Evolutionary conservation across 805 yeast genomes (phyloP).

Genomic region (Candida hungchunana): DNA sequence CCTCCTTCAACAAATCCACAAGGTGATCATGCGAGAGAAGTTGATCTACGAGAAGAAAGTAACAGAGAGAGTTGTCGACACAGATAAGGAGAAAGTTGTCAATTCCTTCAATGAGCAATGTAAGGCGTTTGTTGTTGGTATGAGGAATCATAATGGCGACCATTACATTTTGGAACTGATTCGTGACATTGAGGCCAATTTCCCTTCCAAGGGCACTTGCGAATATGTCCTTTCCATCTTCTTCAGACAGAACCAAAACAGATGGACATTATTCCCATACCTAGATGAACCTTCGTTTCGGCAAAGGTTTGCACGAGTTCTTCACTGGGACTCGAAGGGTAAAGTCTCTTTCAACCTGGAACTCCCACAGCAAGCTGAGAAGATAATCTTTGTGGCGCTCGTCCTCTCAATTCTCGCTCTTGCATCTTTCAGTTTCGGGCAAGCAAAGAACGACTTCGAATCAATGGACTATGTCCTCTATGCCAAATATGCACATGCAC

Average conservation of each 20-base stretch:
- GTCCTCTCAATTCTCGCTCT: conserved; percentile 7
- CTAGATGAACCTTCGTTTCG: conserved; percentile 10
- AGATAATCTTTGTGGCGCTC: conserved; percentile 10
- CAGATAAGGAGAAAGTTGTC: conserved; percentile 5
- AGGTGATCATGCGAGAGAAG: conserved; percentile 13
- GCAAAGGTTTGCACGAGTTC: background rate
- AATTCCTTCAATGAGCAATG: conserved; percentile 9
- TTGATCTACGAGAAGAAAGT: conserved; percentile 3
- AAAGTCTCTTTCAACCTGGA: conserved; percentile 5
- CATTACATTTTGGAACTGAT: conserved; percentile 5
- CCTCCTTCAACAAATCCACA: conserved; percentile 12
- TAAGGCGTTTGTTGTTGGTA: conserved; percentile 10
- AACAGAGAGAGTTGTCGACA: background rate
- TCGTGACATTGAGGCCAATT: conserved; percentile 9
- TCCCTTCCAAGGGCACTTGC: conserved; percentile 4
- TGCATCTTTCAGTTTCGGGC: conserved; percentile 10
- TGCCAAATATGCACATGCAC: conserved; percentile 13
- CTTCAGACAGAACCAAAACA: conserved; percentile 11
- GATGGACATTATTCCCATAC: conserved; percentile 14
- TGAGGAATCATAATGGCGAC: conserved; percentile 8
- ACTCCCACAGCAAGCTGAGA: conserved; percentile 2
- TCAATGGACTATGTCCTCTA: conserved; percentile 9
- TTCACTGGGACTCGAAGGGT: conserved; percentile 6
- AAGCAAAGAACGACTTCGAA: conserved; percentile 4
- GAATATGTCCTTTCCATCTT: conserved; percentile 4